Percentiles rank a stretch among this genome's conserved stretches.
phyloP scores from a whole-genome alignment of 768 basidiomycete genomes.

The Rhodotorula graminis region DNA sequence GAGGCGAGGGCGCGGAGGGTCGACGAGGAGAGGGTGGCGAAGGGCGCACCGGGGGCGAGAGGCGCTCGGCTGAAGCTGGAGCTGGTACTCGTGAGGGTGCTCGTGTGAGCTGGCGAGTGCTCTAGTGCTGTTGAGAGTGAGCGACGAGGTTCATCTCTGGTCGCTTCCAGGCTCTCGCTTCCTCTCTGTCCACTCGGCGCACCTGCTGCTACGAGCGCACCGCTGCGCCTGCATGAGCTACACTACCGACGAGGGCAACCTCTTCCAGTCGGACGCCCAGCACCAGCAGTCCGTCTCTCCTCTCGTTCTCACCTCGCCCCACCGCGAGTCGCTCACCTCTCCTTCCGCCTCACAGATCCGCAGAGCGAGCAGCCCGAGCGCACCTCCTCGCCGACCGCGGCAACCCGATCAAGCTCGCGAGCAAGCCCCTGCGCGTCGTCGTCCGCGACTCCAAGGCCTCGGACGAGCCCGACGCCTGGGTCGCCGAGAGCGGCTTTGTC shows the following conservation, averaged over 20 bases:
- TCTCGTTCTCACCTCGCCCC: slow-evolving; percentile 23
- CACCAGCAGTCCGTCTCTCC: slow-evolving; percentile 56
- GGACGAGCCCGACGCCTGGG: slow-evolving; percentile 64
- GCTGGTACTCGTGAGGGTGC: no score
- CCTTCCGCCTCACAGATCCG: slow-evolving; percentile 49
- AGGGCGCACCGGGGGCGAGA: no score
- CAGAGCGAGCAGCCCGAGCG: slow-evolving; percentile 59
- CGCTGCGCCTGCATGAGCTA: background rate
- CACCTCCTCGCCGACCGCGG: slow-evolving; percentile 67
- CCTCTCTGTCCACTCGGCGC: no score
- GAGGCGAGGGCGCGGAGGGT: no score
- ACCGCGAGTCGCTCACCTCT: slow-evolving; percentile 8
- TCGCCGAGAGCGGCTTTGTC: slow-evolving; percentile 77
- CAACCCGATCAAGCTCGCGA: slow-evolving; percentile 67
- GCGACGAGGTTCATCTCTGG: no score
- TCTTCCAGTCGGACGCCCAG: slow-evolving; percentile 69
- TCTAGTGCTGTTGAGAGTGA: no score
- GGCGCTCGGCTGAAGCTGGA: no score
- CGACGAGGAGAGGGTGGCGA: background rate
- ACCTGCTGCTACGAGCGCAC: background rate
- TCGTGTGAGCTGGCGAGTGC: no score
- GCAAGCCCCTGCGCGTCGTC: slow-evolving; percentile 68
- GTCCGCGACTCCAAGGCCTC: slow-evolving; percentile 34
- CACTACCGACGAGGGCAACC: slow-evolving; percentile 52
- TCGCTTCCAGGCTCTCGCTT: no score